A percentile compares a stretch with the other conserved stretches of the same genome.
phyloP scores from a whole-genome alignment of 352 stramenopile genomes.

The Phytopythium helicoides region DNA sequence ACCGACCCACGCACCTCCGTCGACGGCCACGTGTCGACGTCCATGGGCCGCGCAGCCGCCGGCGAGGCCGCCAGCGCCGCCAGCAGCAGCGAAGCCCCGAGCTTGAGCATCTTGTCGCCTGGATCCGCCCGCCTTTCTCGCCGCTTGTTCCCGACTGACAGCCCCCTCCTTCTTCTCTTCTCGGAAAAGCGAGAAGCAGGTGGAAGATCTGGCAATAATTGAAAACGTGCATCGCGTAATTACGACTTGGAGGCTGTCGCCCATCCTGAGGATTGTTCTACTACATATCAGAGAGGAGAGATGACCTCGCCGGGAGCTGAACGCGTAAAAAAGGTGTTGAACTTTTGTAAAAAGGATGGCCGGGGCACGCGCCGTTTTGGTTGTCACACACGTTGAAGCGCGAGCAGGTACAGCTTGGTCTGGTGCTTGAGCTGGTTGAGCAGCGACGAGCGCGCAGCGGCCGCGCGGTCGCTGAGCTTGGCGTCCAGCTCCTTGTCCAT shows the following conservation, averaged over 20 bases:
- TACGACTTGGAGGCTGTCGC: background rate
- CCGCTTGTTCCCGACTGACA: conserved; percentile 7
- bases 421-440: conserved; percentile 78
- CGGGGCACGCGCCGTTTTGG: background rate
- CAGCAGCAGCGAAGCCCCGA: conserved; percentile 12
- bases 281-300: background rate
- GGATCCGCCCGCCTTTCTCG: background rate
- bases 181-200: background rate
- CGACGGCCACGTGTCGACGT: conserved; percentile 83
- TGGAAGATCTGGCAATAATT: background rate
- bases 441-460: conserved; percentile 39
- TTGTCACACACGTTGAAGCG: conserved; percentile 34
- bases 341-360: conserved; percentile 1
- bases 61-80: conserved; percentile 16
- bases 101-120: background rate
- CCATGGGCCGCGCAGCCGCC: conserved; percentile 48
- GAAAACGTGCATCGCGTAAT: background rate
- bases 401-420: conserved; percentile 76
- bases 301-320: background rate
- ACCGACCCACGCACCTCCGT: conserved; percentile 50
- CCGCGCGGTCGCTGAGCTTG: conserved; percentile 35
- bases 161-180: conserved; percentile 10
- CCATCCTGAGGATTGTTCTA: background rate
- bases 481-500: conserved; percentile 47
- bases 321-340: conserved; percentile 5